Evolutionary conservation across 345 rosid genomes (phyloP), one percentile per base, ranked within the genome.

Genomic region (Pugionium dolabratum): DNA sequence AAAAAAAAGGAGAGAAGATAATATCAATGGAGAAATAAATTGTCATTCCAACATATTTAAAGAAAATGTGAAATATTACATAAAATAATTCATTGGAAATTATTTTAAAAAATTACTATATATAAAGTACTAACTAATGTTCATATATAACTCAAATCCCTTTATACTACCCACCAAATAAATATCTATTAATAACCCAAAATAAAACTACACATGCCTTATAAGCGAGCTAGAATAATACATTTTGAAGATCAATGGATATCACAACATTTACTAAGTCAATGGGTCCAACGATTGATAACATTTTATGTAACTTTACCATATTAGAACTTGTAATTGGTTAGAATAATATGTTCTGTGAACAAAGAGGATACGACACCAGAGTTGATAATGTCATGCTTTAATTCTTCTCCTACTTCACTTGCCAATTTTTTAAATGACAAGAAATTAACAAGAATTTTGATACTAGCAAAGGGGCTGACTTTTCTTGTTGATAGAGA

Each of bases 361-460:
- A 44, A 66, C 76, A 66, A 73, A 57, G 57, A 66, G 59, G 76
- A 73, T 73, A 73, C 76, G 76, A 66, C 76, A 73, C 36, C 1
- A 51, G 76, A 66, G 76, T 73, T 66, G 76, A 36, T 73, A 73
- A 73, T 31, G 28, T 46, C 76, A 66, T 73, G 76, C 72, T 73
- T 73, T 73, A 66, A 45, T 66, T 73, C 67, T 66, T 66, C 72
- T 59, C 76, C 72, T 53, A 73, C 76, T 73, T 73, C 76, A 73
- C 76, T 73, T 52, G 27, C 33, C 45, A 5, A 59, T 30, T 53
- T 66, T 59, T 73, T 45, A 4, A 59, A 44, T 66, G 44, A 37
- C 11, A 66, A 65, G 8, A 26, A 44, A 44, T 66, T 44, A 30
- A 25, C 47, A 73, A 44, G 52, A 66, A 59, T 57, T 73, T 66